phyloP scores from a whole-genome alignment of 257 asterid genomes.

The Henckelia pumila region DNA sequence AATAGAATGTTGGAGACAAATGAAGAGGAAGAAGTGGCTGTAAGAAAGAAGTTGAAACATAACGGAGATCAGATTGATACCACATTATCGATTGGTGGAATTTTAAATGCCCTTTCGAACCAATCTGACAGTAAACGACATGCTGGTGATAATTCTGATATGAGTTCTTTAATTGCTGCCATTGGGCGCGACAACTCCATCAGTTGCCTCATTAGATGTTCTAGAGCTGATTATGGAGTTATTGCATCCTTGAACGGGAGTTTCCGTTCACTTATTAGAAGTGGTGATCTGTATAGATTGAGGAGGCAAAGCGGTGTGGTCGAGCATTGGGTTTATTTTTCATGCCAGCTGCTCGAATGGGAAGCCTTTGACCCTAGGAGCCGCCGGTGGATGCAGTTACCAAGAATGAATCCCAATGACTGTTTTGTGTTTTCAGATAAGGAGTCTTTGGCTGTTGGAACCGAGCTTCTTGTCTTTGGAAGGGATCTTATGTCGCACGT shows the following conservation, averaged over 20 bases:
- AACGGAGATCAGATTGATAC: conserved; percentile 31
- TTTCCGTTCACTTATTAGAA: conserved; percentile 55
- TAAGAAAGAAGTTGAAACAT: conserved; percentile 46
- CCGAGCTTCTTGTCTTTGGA: conserved; percentile 88
- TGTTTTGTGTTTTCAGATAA: conserved; percentile 69
- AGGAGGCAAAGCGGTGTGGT: conserved; percentile 50
- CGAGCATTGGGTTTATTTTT: conserved; percentile 72
- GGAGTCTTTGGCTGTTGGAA: conserved; percentile 94
- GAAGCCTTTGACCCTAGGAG: conserved; percentile 61
- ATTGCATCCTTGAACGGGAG: conserved; percentile 49
- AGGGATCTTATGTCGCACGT: conserved; percentile 70
- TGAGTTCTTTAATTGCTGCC: conserved; percentile 43
- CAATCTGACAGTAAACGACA: conserved; percentile 26
- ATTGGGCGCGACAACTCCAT: conserved; percentile 59
- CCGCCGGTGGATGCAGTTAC: conserved; percentile 52
- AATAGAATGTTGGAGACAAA: conserved; percentile 44
- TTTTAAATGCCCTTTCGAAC: conserved; percentile 1
- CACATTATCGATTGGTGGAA: conserved; percentile 32
- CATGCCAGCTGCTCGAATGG: conserved; percentile 61
- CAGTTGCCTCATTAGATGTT: conserved; percentile 53
- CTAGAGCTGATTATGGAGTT: conserved; percentile 59
- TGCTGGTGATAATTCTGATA: conserved; percentile 41
- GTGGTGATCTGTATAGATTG: conserved; percentile 47
- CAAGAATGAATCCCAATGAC: conserved; percentile 69
- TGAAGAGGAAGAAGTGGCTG: conserved; percentile 38